phyloP scores from a whole-genome alignment of 2,329 filamentous ascomycete species.

The Fusarium decemcellulare region DNA sequence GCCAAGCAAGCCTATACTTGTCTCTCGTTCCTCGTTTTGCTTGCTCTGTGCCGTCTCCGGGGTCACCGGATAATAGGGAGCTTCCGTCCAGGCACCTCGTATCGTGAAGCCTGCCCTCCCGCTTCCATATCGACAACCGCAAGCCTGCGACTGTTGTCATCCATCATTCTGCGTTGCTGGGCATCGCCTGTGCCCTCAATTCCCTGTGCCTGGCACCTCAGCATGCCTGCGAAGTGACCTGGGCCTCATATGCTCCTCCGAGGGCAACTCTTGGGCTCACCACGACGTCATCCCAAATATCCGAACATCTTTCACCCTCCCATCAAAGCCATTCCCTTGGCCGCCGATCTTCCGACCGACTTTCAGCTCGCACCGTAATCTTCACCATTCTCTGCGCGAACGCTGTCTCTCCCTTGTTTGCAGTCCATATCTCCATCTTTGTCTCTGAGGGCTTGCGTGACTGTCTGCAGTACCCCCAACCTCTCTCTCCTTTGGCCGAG shows the following conservation, averaged over 20 bases:
- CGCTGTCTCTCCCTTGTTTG: slow-evolving; percentile 14
- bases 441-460: slow-evolving; percentile 28
- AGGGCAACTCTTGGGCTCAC: slow-evolving; percentile 33
- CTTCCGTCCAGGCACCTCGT: slow-evolving; percentile 19
- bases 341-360: slow-evolving; percentile 32
- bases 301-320: slow-evolving; percentile 19
- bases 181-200: slow-evolving; percentile 29
- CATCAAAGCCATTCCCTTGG: slow-evolving; percentile 34
- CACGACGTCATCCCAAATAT: slow-evolving; percentile 40
- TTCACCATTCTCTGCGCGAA: background rate
- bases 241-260: slow-evolving; percentile 38
- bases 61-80: slow-evolving; percentile 32
- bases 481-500: slow-evolving; percentile 12
- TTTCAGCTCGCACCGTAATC: slow-evolving; percentile 33
- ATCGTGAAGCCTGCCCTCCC: slow-evolving; percentile 29
- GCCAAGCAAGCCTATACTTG: slow-evolving; percentile 11
- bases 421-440: slow-evolving; percentile 13
- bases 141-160: slow-evolving; percentile 7
- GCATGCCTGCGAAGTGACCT: slow-evolving; percentile 44
- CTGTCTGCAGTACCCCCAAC: slow-evolving; percentile 33
- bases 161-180: slow-evolving; percentile 14
- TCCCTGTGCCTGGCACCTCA: slow-evolving; percentile 36
- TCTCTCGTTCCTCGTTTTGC: slow-evolving; percentile 35
- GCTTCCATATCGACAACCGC: slow-evolving; percentile 16
- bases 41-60: slow-evolving; percentile 23